These are phyloP conservation scores for Prorocentrum cordatum DNA, from an alignment of 169 alveolate species.

Conservation along the genomic window DNA sequence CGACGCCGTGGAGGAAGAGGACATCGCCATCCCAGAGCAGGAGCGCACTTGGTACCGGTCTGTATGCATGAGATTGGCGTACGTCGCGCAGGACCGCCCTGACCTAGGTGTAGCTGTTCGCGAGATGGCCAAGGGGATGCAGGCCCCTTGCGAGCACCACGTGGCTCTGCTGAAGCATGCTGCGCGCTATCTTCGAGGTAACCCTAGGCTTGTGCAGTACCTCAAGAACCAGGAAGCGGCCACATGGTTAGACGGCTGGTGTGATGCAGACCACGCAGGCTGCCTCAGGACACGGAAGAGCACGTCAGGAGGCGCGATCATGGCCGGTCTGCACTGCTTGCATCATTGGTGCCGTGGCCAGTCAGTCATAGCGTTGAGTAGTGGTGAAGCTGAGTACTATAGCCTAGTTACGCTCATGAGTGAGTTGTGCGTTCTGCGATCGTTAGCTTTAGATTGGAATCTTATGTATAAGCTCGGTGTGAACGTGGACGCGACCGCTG, in stretches of 20 bases:
- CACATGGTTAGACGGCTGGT: not conserved
- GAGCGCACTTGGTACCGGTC: not conserved
- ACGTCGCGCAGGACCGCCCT: not conserved
- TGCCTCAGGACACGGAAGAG: not conserved
- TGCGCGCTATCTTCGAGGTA: not conserved
- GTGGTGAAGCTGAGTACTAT: constrained; percentile 7
- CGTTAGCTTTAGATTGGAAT: not conserved
- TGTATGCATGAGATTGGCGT: not conserved
- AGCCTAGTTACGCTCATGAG: not conserved
- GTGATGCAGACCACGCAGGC: not conserved
- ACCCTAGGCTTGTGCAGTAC: not conserved
- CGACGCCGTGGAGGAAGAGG: not conserved
- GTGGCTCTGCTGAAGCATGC: not conserved
- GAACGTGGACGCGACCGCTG: not conserved
- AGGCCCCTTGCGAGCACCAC: not conserved
- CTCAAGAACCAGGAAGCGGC: not conserved
- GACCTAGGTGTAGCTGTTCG: not conserved
- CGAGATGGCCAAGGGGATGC: not conserved
- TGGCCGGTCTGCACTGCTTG: not conserved
- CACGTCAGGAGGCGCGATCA: not conserved
- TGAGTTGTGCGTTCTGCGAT: not conserved
- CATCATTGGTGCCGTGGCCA: not conserved
- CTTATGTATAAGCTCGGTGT: not conserved
- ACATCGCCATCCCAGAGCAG: not conserved
- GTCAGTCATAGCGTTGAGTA: not conserved